A percentile compares a stretch with the other conserved stretches of the same genome.
phyloP scores from a whole-genome alignment of 129 eudicot genomes.

The Scalesia atractyloides region DNA sequence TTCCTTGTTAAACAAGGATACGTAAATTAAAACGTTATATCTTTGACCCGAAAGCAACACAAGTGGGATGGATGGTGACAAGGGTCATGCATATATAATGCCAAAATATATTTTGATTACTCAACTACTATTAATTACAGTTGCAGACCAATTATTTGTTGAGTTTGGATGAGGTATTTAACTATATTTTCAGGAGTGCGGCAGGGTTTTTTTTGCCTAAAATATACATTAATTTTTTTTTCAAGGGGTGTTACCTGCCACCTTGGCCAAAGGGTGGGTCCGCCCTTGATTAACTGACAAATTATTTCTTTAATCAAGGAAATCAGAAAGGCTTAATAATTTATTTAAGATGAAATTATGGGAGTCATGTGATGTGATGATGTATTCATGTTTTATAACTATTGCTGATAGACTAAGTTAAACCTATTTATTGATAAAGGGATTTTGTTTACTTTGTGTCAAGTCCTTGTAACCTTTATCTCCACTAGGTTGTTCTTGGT shows the following conservation, averaged over 20 bases:
- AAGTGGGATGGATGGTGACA: constrained; percentile 13
- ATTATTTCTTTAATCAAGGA: too few species aligned
- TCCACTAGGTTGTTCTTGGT: not conserved
- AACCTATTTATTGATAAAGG: not conserved
- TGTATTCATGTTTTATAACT: not conserved
- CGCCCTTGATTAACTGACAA: too few species aligned
- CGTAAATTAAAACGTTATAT: not conserved
- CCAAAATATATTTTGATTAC: not conserved
- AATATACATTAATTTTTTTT: too few species aligned
- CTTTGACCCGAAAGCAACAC: not conserved
- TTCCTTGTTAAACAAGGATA: too few species aligned
- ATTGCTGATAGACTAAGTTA: not conserved
- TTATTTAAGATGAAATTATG: not conserved
- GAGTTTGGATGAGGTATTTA: too few species aligned
- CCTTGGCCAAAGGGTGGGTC: too few species aligned
- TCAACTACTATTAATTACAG: too few species aligned
- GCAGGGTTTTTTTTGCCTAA: too few species aligned
- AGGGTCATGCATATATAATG: constrained; percentile 11
- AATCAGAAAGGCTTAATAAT: not conserved
- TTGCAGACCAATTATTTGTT: too few species aligned
- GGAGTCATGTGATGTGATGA: not conserved
- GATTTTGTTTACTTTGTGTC: not conserved
- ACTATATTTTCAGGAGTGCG: too few species aligned
- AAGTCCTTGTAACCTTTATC: not conserved
- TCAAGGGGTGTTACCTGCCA: too few species aligned